Evolutionary conservation across 1,139 yeast genomes (phyloP).

Genomic region (Debaryomycetaceae sp.): DNA sequence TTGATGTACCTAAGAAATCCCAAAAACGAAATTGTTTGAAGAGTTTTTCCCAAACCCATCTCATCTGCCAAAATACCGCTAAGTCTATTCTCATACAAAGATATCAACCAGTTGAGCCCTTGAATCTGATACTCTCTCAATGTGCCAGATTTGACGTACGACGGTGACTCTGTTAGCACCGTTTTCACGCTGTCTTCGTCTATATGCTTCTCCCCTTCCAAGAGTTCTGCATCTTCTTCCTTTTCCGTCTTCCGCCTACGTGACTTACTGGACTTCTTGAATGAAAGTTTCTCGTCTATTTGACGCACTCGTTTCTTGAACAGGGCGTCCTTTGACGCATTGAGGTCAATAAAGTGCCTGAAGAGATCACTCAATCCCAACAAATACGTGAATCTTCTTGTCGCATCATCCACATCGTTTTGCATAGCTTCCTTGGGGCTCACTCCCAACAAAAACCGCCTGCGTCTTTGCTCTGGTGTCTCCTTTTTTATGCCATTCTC

Average conservation of each 20-base stretch:
- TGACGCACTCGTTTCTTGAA: slow-evolving; percentile 50
- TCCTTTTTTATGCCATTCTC: slow-evolving; percentile 11
- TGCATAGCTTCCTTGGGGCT: slow-evolving; percentile 54
- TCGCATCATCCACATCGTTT: slow-evolving; percentile 65
- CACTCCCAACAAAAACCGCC: slow-evolving; percentile 45
- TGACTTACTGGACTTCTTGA: slow-evolving; percentile 16
- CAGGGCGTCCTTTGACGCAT: slow-evolving; percentile 69
- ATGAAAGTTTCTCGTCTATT: slow-evolving; percentile 35
- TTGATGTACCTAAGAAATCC: slow-evolving; percentile 81
- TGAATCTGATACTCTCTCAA: slow-evolving; percentile 72
- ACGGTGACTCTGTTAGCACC: slow-evolving; percentile 77
- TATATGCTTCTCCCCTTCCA: slow-evolving; percentile 67
- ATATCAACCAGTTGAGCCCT: slow-evolving; percentile 47
- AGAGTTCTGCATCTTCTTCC: slow-evolving; percentile 87
- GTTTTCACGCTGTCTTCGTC: slow-evolving; percentile 52
- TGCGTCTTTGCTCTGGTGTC: slow-evolving; percentile 36
- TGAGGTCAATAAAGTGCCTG: slow-evolving; percentile 80
- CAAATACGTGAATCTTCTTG: slow-evolving; percentile 75
- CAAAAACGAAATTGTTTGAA: slow-evolving; percentile 57
- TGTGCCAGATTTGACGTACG: slow-evolving; percentile 57
- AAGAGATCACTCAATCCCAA: slow-evolving; percentile 82
- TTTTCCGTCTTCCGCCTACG: slow-evolving; percentile 71
- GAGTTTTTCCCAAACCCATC: slow-evolving; percentile 49
- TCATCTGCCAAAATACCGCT: slow-evolving; percentile 49
- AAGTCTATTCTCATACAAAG: slow-evolving; percentile 41